phyloP scores from a whole-genome alignment of 2,329 filamentous ascomycete species.

The Coniochaeta sp. region DNA sequence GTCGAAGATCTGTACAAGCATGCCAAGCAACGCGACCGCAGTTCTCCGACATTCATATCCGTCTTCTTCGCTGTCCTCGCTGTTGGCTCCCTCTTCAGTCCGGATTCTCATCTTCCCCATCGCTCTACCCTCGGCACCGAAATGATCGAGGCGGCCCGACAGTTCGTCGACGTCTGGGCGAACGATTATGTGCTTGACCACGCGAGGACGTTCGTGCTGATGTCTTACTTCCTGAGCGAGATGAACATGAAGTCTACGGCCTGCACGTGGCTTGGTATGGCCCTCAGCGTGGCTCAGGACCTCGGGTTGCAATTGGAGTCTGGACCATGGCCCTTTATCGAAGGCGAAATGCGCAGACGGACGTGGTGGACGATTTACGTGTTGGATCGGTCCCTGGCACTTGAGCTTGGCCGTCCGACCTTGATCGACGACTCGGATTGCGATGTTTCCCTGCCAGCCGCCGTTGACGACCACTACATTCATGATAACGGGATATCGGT shows the following conservation, averaged over 20 bases:
- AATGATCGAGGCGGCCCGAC: constrained; percentile 64
- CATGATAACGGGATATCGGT: constrained; percentile 47
- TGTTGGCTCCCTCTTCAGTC: constrained; percentile 68
- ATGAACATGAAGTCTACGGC: constrained; percentile 79
- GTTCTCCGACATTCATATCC: constrained; percentile 62
- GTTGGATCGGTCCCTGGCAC: constrained; percentile 71
- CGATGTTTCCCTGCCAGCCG: constrained; percentile 71
- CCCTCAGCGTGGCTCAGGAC: constrained; percentile 75
- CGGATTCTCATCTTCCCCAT: constrained; percentile 45
- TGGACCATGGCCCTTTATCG: constrained; percentile 64
- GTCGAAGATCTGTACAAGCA: constrained; percentile 70
- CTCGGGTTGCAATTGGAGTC: constrained; percentile 73
- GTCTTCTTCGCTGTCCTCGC: constrained; percentile 80
- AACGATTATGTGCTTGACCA: constrained; percentile 72
- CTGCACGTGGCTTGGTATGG: constrained; percentile 77
- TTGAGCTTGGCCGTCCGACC: constrained; percentile 74
- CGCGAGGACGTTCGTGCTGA: constrained; percentile 62
- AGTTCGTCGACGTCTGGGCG: constrained; percentile 71
- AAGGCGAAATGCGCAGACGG: constrained; percentile 77
- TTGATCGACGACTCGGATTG: constrained; percentile 85
- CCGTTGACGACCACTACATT: constrained; percentile 74
- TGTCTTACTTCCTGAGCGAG: constrained; percentile 75
- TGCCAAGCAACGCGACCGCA: constrained; percentile 49
- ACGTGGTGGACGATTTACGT: constrained; percentile 95
- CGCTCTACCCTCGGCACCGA: constrained; percentile 47